phyloP scores from a whole-genome alignment of 441 rosid species.

The Gossypium gossypioides region DNA sequence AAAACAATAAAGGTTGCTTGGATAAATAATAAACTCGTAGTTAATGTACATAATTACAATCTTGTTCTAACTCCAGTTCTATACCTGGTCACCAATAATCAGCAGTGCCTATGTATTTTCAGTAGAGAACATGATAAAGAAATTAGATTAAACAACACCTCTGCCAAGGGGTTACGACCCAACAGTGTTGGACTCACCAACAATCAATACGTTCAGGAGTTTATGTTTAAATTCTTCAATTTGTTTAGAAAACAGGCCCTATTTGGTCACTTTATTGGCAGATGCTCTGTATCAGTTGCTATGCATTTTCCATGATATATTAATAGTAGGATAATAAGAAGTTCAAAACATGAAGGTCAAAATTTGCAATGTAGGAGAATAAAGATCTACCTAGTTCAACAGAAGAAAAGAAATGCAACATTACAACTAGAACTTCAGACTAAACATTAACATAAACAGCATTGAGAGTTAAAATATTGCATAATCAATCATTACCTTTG shows the following conservation, averaged over 20 bases:
- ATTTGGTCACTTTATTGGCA: background rate
- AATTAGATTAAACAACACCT: slow-evolving; percentile 3
- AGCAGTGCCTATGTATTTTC: background rate
- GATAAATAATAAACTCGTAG: background rate
- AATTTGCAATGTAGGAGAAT: background rate
- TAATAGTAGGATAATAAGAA: background rate
- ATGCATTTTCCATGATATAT: background rate
- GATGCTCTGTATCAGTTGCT: background rate
- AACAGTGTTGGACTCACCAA: background rate
- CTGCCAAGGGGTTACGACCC: background rate
- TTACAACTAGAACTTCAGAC: background rate
- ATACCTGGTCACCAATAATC: background rate
- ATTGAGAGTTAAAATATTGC: slow-evolving; percentile 2
- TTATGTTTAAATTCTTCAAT: slow-evolving; percentile 3
- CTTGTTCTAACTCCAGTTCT: background rate
- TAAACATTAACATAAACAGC: background rate
- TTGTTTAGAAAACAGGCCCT: background rate
- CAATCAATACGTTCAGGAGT: background rate
- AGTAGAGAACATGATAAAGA: background rate
- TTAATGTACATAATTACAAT: background rate
- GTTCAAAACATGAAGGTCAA: background rate
- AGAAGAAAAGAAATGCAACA: slow-evolving; percentile 7
- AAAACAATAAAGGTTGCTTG: background rate
- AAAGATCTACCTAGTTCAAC: background rate
- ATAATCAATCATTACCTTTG: slow-evolving; percentile 48